Percentiles rank a stretch among this genome's conserved stretches.
These are phyloP conservation scores for Penicillium hesseltinei DNA, from an alignment of 2,329 filamentous ascomycete genomes.

Conservation along the genomic window DNA sequence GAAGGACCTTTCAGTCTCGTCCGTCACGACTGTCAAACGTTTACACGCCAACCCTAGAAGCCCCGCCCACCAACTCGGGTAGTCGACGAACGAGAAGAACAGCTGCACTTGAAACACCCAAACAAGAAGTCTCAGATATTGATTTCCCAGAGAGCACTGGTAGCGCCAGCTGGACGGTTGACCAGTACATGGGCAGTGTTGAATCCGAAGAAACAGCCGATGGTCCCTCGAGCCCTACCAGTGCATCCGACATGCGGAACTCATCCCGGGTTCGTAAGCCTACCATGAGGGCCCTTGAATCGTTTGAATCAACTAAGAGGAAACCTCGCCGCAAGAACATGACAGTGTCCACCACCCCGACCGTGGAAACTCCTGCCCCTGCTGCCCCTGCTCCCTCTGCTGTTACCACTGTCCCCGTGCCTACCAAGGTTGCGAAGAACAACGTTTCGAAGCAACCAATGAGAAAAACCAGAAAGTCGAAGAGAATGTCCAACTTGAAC, in stretches of 20 bases:
- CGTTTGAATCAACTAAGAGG: constrained; percentile 15
- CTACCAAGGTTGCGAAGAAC: background rate
- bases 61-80: constrained; percentile 9
- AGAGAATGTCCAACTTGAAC: constrained; percentile 3
- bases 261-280: constrained; percentile 32
- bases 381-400: background rate
- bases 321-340: constrained; percentile 12
- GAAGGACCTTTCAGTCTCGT: constrained; percentile 19
- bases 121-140: constrained; percentile 9
- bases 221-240: constrained; percentile 14
- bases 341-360: background rate
- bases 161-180: constrained; percentile 13
- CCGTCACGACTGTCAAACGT: constrained; percentile 25
- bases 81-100: constrained; percentile 18
- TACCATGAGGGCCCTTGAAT: constrained; percentile 31
- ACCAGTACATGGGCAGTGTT: constrained; percentile 16
- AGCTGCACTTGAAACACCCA: constrained; percentile 14
- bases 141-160: constrained; percentile 16
- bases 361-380: background rate
- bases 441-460: background rate
- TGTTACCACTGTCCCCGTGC: background rate
- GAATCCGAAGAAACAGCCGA: constrained; percentile 12
- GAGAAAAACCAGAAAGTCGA: constrained; percentile 10
- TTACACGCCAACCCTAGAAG: constrained; percentile 19
- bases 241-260: constrained; percentile 21